Percentiles rank a stretch among this genome's conserved stretches.
Evolutionary conservation across 1,284 basidiomycete species (phyloP).

Genomic region (Pholiota adiposa): DNA sequence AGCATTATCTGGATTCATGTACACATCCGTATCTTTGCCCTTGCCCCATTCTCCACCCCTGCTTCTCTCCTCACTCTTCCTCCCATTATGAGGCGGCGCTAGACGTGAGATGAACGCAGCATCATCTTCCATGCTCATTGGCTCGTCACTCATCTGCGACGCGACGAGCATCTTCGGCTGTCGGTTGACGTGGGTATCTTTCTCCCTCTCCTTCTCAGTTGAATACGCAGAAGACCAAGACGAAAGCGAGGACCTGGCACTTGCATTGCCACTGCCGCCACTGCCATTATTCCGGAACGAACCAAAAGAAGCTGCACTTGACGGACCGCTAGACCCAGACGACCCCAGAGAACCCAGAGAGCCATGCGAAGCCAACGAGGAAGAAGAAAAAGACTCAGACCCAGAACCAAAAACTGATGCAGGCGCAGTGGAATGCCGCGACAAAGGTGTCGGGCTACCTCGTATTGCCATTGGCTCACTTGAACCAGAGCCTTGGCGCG

Average conservation of each 20-base stretch:
- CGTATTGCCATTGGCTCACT: constrained; percentile 26
- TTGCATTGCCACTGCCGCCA: neutral
- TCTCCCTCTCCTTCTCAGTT: constrained; percentile 14
- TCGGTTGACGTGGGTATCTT: constrained; percentile 10
- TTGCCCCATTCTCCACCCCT: neutral
- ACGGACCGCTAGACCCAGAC: neutral
- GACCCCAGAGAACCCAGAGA: neutral
- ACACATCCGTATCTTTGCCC: neutral
- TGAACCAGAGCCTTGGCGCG: constrained; percentile 31
- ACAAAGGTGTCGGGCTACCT: constrained; percentile 22
- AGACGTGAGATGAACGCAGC: neutral
- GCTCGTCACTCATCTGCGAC: constrained; percentile 55
- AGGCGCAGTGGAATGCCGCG: constrained; percentile 39
- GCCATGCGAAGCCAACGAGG: neutral
- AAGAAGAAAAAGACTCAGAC: neutral
- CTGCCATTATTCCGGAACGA: constrained; percentile 18
- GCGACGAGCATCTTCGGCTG: constrained; percentile 28
- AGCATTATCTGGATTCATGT: neutral
- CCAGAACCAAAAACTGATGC: neutral
- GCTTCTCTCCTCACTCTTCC: neutral
- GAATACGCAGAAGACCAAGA: neutral
- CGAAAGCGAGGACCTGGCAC: neutral
- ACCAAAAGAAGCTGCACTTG: constrained; percentile 7
- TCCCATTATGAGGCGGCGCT: neutral
- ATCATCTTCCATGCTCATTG: constrained; percentile 46